Base-by-base conservation (phyloP, 2,329 filamentous ascomycete genomes). In the Aureobasidium musti region DNA sequence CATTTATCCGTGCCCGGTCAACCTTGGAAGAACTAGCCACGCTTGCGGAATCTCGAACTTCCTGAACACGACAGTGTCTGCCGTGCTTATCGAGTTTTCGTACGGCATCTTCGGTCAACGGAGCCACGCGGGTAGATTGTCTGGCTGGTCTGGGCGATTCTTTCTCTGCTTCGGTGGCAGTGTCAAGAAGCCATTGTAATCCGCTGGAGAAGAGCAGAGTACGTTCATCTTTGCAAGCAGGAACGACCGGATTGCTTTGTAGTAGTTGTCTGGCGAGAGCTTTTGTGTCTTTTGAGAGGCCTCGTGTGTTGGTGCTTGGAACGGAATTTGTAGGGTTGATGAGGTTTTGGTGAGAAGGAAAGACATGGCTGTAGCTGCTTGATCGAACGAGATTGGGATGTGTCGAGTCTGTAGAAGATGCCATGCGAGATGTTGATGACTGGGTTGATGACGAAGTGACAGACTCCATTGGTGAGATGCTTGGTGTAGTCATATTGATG, bases 131-230 rank as follows among this genome's bases (percentile, higher is more conserved):
- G 14, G 35, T 56, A 21, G 35, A 37, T 26, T n/a, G 30, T 28
- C 59, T 52, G 30, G 3, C 17, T 8, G 43, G 14, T 21, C 8
- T 49, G 11, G 30, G 26, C 2, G 33, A 23, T 8, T 2, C 17
- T 28, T 23, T 50, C n/a, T 63, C 43, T 8, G 45, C 14, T 17
- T 52, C 59, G 6, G 59, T 52, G 7, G 59, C 45, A 1, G 45
- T 28, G 8, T 63, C 59, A 26, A 63, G 59, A 5, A 63, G 45
- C 59, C 59, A 63, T 30, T 63, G 59, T 41, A 63, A 26, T 14
- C 59, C 59, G 21, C n/a, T 63, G n/a, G 30, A 33, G 35, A 63
- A 63, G 14, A 63, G 59, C 13, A 30, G 7, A 7, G 45, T 35
- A 23, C 45, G 30, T 39, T 63, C 43, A 19, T 52, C 43, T 37